These are phyloP conservation scores for Hibiscus trionum DNA, from an alignment of 345 rosid species.

Conservation along the genomic window DNA sequence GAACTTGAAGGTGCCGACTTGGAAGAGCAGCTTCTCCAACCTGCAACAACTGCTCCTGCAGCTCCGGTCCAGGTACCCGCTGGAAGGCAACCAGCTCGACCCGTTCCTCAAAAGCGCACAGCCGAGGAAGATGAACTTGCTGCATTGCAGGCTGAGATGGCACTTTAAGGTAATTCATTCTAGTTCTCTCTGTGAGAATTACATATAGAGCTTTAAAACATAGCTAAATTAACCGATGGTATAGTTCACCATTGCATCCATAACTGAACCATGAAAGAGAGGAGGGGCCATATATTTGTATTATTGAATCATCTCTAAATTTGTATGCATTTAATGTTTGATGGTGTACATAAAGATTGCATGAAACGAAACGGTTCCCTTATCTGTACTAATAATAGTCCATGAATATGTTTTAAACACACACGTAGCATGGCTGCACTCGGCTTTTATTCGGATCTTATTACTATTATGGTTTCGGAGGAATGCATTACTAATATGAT, in stretches of 20 bases:
- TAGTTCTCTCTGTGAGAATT: neutral
- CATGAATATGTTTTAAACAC: no score
- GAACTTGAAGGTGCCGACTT: constrained; percentile 84
- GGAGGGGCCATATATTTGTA: constrained; percentile 10
- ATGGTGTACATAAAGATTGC: no score
- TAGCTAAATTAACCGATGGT: neutral
- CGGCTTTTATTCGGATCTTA: no score
- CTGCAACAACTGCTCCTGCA: constrained; percentile 65
- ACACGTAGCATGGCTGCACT: no score
- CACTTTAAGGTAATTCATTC: constrained; percentile 41
- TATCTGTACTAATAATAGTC: no score
- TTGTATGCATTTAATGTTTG: constrained; percentile 26
- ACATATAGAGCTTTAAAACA: neutral
- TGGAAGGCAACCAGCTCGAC: constrained; percentile 56
- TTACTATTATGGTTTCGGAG: no score
- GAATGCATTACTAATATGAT: no score
- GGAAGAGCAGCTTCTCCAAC: constrained; percentile 89
- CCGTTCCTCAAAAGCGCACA: constrained; percentile 53
- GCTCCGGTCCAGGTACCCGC: constrained; percentile 59
- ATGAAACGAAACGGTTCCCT: no score
- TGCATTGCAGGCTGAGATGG: constrained; percentile 93
- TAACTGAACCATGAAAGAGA: constrained; percentile 5
- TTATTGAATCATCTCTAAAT: constrained; percentile 10
- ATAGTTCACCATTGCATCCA: neutral
- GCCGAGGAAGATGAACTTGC: constrained; percentile 94